These are phyloP conservation scores for Pichia exigua DNA, from an alignment of 805 yeast genomes.

Conservation along the genomic window DNA sequence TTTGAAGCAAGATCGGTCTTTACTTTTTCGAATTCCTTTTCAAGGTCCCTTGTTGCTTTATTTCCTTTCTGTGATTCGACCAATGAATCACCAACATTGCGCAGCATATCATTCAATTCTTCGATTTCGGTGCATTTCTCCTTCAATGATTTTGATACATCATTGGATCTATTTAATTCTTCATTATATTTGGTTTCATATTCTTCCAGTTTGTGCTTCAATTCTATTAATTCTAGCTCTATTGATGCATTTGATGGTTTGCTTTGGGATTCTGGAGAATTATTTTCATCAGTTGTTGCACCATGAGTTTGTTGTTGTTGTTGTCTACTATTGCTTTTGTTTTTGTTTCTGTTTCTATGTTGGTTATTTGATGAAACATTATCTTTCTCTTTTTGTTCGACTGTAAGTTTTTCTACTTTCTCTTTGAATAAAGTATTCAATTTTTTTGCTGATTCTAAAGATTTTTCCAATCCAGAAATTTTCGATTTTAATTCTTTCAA, in stretches of 20 bases:
- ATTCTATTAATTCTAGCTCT: conserved; percentile 12
- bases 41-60: conserved; percentile 4
- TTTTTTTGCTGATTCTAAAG: conserved; percentile 19
- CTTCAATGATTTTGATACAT: conserved; percentile 27
- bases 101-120: conserved; percentile 64
- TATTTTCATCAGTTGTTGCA: conserved; percentile 1
- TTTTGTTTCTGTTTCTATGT: background rate
- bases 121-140: conserved; percentile 56
- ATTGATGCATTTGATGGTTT: background rate
- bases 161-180: conserved; percentile 8
- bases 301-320: conserved; percentile 8
- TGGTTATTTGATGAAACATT: background rate
- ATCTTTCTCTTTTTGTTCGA: conserved; percentile 13
- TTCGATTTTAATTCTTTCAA: conserved; percentile 1
- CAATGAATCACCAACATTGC: conserved; percentile 69
- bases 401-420: conserved; percentile 17
- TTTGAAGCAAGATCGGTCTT: conserved; percentile 8
- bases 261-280: background rate
- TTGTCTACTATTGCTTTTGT: conserved; percentile 16
- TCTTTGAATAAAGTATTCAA: conserved; percentile 21
- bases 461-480: conserved; percentile 14
- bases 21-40: background rate
- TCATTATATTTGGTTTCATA: conserved; percentile 7
- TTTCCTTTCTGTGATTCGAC: conserved; percentile 48
- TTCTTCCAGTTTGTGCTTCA: conserved; percentile 21